Percentiles rank a stretch among this genome's conserved stretches.
Conservation (phyloP, 495 filamentous ascomycete species). For the Penicillium argentinense region DNA sequence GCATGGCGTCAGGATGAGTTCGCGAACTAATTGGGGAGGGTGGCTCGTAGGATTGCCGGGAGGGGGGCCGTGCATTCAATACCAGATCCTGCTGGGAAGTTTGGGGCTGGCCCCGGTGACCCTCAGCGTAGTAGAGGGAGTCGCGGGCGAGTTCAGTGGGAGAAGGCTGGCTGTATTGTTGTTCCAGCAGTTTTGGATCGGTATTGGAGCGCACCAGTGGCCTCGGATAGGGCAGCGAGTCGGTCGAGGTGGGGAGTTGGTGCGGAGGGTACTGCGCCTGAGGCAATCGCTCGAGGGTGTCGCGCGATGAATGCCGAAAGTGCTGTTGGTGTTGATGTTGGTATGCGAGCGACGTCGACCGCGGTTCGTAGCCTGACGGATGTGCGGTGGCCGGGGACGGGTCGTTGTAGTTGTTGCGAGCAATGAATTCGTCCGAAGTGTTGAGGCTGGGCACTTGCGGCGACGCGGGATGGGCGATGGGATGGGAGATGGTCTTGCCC, state of each 20-base stretch:
- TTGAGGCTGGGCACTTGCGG: conserved; percentile 14
- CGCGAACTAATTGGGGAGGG: conserved; percentile 33
- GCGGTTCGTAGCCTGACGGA: conserved; percentile 17
- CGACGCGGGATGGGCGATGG: conserved; percentile 26
- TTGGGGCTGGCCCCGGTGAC: conserved; percentile 10
- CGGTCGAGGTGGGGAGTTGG: conserved; percentile 10
- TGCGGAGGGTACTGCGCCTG: conserved; percentile 10
- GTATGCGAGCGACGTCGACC: conserved; percentile 14
- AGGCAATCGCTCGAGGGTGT: conserved; percentile 15
- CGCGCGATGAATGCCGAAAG: conserved; percentile 4
- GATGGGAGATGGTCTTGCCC: conserved; percentile 20
- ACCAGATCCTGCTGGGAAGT: conserved; percentile 22
- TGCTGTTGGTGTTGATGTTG: conserved; percentile 19
- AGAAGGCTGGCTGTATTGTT: conserved; percentile 52
- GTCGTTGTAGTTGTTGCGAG: conserved; percentile 5
- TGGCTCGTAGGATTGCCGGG: conserved; percentile 56
- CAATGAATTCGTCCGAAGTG: background rate
- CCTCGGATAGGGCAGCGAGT: conserved; percentile 1
- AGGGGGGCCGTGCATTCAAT: conserved; percentile 49
- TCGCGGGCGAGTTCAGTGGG: conserved; percentile 29
- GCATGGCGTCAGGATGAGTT: conserved; percentile 35
- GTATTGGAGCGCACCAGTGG: conserved; percentile 31
- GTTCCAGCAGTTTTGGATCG: conserved; percentile 34
- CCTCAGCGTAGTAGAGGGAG: conserved; percentile 21
- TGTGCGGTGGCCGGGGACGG: conserved; percentile 7